A percentile compares a stretch with the other conserved stretches of the same genome.
Conservation (phyloP, 2,329 filamentous ascomycete genomes). For the Trichoderma sp. region DNA sequence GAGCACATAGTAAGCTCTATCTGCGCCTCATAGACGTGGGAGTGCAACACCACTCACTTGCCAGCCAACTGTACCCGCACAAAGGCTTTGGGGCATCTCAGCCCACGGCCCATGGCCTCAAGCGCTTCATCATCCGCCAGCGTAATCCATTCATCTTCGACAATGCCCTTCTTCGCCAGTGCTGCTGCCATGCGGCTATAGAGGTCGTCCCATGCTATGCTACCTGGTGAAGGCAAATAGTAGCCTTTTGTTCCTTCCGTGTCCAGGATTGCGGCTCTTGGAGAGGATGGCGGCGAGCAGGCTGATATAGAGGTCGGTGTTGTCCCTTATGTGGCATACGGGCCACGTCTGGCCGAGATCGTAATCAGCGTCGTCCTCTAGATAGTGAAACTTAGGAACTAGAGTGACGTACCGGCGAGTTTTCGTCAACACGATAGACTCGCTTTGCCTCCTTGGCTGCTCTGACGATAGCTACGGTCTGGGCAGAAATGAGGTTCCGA, state of each 20-base stretch:
- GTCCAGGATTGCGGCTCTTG: neutral
- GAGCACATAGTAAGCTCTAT: neutral
- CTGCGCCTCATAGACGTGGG: neutral
- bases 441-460: neutral
- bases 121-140: neutral
- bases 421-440: neutral
- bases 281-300: neutral
- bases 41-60: neutral
- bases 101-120: neutral
- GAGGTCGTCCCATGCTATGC: neutral
- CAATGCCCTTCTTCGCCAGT: neutral
- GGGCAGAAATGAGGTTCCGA: neutral
- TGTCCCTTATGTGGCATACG: conserved; percentile 3
- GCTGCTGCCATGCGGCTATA: neutral
- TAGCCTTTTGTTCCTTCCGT: neutral
- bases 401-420: neutral
- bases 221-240: neutral
- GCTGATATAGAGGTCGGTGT: neutral
- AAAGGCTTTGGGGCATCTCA: neutral
- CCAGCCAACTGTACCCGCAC: neutral
- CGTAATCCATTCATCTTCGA: neutral
- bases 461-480: neutral
- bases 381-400: neutral
- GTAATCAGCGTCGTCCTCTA: neutral
- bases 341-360: neutral